Conservation (phyloP, 73 alveolate species). For the Paramecium sonneborni region DNA sequence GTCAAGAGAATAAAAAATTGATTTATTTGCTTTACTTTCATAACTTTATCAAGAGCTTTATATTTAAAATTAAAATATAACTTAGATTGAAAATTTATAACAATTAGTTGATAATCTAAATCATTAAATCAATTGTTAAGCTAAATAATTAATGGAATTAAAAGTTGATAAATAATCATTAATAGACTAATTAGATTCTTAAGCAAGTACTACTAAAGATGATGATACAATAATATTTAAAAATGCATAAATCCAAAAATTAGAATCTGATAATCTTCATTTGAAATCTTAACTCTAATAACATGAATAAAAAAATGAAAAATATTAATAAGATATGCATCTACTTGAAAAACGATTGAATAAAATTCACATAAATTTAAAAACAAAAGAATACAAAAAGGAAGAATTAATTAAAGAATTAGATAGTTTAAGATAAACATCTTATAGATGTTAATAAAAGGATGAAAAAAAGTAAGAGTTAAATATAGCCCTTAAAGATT, state of each 20-base stretch:
- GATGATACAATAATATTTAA: neutral
- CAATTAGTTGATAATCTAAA: conserved; percentile 10
- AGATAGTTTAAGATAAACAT: neutral
- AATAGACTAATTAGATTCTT: neutral
- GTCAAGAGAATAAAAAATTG: conserved; percentile 57
- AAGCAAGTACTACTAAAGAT: neutral
- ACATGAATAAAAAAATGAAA: neutral
- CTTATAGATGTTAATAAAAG: neutral
- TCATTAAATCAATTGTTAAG: conserved; percentile 35
- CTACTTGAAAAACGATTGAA: neutral
- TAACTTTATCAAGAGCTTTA: conserved; percentile 22
- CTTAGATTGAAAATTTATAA: neutral
- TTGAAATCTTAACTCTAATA: neutral
- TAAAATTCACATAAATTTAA: neutral
- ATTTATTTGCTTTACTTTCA: conserved; percentile 14
- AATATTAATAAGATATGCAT: neutral
- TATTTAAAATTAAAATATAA: neutral
- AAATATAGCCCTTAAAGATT: neutral
- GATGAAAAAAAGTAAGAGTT: conserved; percentile 29
- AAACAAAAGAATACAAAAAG: conserved; percentile 29
- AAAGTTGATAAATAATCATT: conserved; percentile 28
- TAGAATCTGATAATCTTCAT: neutral
- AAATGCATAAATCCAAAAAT: neutral
- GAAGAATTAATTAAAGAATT: conserved; percentile 32
- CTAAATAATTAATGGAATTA: neutral